Conservation (phyloP, 345 rosid species). For the Mercurialis annua region DNA sequence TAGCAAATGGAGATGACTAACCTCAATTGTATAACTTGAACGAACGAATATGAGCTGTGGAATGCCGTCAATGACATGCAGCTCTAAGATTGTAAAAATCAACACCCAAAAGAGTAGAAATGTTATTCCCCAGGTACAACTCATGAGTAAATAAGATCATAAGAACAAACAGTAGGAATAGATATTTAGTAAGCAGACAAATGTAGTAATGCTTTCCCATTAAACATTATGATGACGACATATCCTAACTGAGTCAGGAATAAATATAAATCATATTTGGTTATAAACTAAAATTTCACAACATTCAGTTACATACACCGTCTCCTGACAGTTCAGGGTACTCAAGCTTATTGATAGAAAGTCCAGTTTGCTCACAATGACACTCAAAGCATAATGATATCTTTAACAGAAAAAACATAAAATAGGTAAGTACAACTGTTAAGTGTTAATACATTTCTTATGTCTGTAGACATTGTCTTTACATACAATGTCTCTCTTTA, state of each 20-base stretch:
- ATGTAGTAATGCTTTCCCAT: slow-evolving; percentile 7
- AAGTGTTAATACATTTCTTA: neutral
- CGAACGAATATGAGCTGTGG: slow-evolving; percentile 88
- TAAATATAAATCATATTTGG: neutral
- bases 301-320: neutral
- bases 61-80: slow-evolving; percentile 93
- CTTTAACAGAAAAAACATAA: neutral
- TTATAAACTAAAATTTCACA: neutral
- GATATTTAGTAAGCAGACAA: neutral
- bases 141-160: neutral
- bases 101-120: neutral
- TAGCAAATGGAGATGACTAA: slow-evolving; percentile 19
- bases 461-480: too few relatives aligned
- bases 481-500: neutral
- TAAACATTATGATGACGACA: neutral
- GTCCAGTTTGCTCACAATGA: neutral
- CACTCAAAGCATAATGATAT: neutral
- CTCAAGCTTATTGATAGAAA: neutral
- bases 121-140: neutral
- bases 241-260: neutral
- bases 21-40: slow-evolving; percentile 95
- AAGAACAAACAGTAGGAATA: neutral
- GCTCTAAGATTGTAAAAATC: slow-evolving; percentile 39
- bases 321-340: neutral
- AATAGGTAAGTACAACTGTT: neutral